A percentile compares a stretch with the other conserved stretches of the same genome.
These are phyloP conservation scores for Myriangium duriaei DNA, from an alignment of 2,329 filamentous ascomycete species.

Conservation along the genomic window DNA sequence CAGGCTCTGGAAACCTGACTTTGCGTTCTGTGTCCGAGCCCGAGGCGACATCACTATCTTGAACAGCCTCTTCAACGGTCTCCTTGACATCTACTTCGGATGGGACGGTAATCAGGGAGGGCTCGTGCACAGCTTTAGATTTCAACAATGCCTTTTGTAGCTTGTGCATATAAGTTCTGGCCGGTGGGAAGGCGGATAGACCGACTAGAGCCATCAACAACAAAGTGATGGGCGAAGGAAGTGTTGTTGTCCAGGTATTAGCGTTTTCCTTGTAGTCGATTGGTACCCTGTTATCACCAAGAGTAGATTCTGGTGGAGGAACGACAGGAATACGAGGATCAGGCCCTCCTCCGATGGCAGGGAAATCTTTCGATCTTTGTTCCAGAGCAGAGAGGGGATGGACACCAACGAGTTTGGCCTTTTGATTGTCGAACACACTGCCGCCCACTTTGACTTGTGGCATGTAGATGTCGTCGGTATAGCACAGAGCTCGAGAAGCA, in stretches of 20 bases:
- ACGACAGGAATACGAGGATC: conserved; percentile 5
- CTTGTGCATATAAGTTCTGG: conserved; percentile 6
- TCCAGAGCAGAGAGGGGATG: conserved; percentile 21
- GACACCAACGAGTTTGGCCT: conserved; percentile 27
- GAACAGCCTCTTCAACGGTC: neutral
- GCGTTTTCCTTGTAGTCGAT: neutral
- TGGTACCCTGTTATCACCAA: neutral
- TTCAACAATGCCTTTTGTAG: conserved; percentile 3
- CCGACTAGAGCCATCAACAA: conserved; percentile 6
- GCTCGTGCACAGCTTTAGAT: neutral
- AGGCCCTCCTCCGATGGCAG: conserved; percentile 10
- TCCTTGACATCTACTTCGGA: conserved; percentile 4
- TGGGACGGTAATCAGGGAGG: neutral
- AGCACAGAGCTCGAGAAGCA: conserved; percentile 45
- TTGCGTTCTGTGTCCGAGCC: conserved; percentile 2
- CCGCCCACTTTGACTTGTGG: conserved; percentile 10
- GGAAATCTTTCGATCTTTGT: conserved; percentile 4
- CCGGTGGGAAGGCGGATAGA: conserved; percentile 6
- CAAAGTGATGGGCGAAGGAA: conserved; percentile 7
- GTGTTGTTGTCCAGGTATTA: conserved; percentile 2
- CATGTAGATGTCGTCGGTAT: conserved; percentile 43
- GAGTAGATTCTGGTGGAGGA: conserved; percentile 1
- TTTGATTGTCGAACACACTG: conserved; percentile 14
- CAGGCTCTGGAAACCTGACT: conserved; percentile 19
- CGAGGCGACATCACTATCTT: neutral